These are phyloP conservation scores for Lichina pygmaea DNA, from an alignment of 495 filamentous ascomycete genomes.

Conservation along the genomic window DNA sequence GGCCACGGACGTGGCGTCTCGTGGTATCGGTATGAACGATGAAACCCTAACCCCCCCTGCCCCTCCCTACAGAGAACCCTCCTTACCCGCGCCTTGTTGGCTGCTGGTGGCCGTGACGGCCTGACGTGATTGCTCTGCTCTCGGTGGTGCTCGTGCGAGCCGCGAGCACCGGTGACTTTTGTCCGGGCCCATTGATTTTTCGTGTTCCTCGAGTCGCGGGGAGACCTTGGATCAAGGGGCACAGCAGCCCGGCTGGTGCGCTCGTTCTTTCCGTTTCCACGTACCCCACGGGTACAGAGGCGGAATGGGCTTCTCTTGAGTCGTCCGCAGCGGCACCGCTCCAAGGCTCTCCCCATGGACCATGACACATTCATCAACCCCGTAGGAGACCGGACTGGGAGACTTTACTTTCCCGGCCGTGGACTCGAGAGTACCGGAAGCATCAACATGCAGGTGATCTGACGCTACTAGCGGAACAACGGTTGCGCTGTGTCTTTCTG, in stretches of 20 bases:
- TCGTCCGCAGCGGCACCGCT: slow-evolving; percentile 29
- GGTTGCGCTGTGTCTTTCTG: slow-evolving; percentile 11
- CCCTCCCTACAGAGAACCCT: slow-evolving; percentile 8
- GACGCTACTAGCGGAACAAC: too few species aligned
- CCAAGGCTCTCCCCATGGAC: slow-evolving; percentile 7
- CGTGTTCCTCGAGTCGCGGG: neutral
- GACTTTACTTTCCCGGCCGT: neutral
- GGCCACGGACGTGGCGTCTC: slow-evolving; percentile 92
- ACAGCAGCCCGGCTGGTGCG: slow-evolving; percentile 21
- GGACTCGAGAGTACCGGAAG: slow-evolving; percentile 3
- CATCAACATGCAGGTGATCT: too few species aligned
- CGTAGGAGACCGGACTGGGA: neutral
- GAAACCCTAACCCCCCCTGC: slow-evolving; percentile 20
- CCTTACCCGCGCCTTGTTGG: slow-evolving; percentile 13
- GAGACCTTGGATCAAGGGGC: slow-evolving; percentile 48
- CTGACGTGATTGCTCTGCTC: neutral
- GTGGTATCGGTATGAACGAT: slow-evolving; percentile 98
- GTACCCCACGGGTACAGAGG: slow-evolving; percentile 43
- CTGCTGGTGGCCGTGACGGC: slow-evolving; percentile 3
- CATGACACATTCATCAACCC: slow-evolving; percentile 1
- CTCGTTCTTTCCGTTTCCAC: slow-evolving; percentile 40
- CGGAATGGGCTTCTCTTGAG: slow-evolving; percentile 50
- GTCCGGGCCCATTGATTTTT: neutral
- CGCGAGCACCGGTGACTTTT: too few species aligned
- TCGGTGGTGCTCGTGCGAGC: too few species aligned